Evolutionary conservation across 192 early-diverging fungal genomes (phyloP).

Genomic region (Spizellomyces sp.): DNA sequence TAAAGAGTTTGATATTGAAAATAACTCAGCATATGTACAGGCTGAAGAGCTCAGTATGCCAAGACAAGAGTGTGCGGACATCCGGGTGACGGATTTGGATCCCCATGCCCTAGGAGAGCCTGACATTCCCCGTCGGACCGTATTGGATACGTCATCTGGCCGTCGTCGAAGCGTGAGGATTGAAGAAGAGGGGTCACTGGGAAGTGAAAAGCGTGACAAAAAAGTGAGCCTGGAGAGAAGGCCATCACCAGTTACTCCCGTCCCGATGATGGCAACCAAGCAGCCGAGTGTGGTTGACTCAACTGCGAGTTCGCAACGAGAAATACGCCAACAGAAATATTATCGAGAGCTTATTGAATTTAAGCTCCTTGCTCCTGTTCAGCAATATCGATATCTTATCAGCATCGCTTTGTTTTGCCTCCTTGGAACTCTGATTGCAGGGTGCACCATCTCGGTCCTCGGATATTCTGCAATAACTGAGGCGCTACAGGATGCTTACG

Average conservation of each 20-base stretch:
- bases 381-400: constrained; percentile 4
- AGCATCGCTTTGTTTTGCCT: background rate
- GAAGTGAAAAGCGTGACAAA: too few relatives aligned
- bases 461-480: constrained; percentile 9
- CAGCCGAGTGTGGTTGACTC: background rate
- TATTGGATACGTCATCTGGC: too few relatives aligned
- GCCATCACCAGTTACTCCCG: too few relatives aligned
- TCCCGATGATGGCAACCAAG: background rate
- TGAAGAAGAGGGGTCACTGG: too few relatives aligned
- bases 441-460: constrained; percentile 12
- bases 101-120: too few relatives aligned
- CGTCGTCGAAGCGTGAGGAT: too few relatives aligned
- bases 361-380: constrained; percentile 4
- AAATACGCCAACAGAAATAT: constrained; percentile 10
- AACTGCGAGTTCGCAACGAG: constrained; percentile 14
- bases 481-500: constrained; percentile 15
- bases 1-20: too few relatives aligned
- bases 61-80: too few relatives aligned
- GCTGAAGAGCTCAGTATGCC: background rate
- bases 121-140: too few relatives aligned
- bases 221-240: too few relatives aligned
- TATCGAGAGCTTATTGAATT: constrained; percentile 7
- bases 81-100: too few relatives aligned
- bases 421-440: constrained; percentile 10
- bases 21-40: background rate